These are phyloP conservation scores for Pouteria glomerata DNA, from an alignment of 148 eudicot species.

Conservation along the genomic window DNA sequence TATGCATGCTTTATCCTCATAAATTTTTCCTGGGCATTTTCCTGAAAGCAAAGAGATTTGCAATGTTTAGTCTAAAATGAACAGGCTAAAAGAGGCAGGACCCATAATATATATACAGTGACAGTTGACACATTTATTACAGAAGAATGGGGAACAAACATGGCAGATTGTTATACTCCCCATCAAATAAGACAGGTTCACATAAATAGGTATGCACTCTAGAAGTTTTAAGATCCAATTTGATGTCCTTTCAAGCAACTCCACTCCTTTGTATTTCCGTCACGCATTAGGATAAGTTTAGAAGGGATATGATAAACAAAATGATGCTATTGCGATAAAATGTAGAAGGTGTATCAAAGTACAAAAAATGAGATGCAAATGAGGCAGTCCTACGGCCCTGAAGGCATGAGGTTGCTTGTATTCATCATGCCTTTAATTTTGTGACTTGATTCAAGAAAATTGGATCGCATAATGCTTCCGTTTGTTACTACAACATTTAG, in stretches of 20 bases:
- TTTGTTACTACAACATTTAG: not conserved
- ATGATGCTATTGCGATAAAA: no score
- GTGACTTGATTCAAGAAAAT: not conserved
- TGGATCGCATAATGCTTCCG: not conserved
- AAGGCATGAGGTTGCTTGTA: not conserved
- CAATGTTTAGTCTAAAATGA: not conserved
- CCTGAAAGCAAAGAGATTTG: constrained; percentile 32
- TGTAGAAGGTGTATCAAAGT: no score
- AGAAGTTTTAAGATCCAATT: no score
- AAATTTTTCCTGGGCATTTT: constrained; percentile 89
- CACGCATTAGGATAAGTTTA: no score
- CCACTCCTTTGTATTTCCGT: no score
- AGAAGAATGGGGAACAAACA: not conserved
- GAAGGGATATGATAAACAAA: no score
- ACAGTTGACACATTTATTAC: not conserved
- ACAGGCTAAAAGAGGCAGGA: not conserved
- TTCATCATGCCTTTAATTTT: not conserved
- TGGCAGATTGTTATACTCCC: not conserved
- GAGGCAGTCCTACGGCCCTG: not conserved
- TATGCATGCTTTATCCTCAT: constrained; percentile 98
- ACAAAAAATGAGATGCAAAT: no score
- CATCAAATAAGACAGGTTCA: not conserved
- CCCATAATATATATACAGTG: not conserved
- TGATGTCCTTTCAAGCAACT: no score
- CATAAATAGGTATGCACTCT: no score